phyloP scores from a whole-genome alignment of 1,284 basidiomycete genomes.

The Cryptococcus amylolentus region DNA sequence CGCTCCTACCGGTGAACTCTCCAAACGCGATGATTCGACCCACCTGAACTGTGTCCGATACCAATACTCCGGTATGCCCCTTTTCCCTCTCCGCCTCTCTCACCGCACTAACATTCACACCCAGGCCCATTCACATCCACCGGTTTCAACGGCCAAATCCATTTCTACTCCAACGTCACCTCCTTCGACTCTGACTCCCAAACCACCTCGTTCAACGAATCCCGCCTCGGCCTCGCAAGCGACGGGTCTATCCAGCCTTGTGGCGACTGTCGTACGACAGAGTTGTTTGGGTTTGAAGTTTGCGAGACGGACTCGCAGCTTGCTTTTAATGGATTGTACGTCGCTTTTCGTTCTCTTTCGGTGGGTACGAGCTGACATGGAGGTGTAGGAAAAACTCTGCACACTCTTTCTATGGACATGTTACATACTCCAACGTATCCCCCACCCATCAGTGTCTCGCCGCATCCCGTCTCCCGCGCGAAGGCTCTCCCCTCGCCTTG shows the following conservation, averaged over 20 bases:
- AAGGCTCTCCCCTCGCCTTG: conserved; percentile 10
- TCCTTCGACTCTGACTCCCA: conserved; percentile 10
- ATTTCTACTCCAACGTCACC: conserved; percentile 22
- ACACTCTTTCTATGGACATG: conserved; percentile 16
- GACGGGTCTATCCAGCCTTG: conserved; percentile 18
- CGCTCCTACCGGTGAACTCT: background rate
- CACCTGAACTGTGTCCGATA: conserved; percentile 10
- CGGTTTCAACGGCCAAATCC: conserved; percentile 15
- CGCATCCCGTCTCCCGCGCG: conserved; percentile 1
- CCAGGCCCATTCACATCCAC: conserved; percentile 20
- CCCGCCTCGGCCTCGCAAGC: conserved; percentile 13
- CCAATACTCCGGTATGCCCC: conserved; percentile 12
- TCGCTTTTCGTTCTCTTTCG: background rate
- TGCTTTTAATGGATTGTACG: conserved; percentile 18
- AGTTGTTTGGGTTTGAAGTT: conserved; percentile 22
- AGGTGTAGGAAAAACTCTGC: conserved; percentile 9
- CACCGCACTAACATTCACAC: background rate
- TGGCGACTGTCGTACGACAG: conserved; percentile 20
- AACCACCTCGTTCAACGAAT: conserved; percentile 16
- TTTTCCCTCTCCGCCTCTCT: background rate
- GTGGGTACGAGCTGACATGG: background rate
- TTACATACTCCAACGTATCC: conserved; percentile 12
- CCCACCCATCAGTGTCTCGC: conserved; percentile 12
- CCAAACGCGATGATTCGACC: background rate
- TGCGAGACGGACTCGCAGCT: conserved; percentile 13